A percentile compares a stretch with the other conserved stretches of the same genome.
Conservation (phyloP, 192 early-diverging fungal species). For the Pilobolus umbonatus region DNA sequence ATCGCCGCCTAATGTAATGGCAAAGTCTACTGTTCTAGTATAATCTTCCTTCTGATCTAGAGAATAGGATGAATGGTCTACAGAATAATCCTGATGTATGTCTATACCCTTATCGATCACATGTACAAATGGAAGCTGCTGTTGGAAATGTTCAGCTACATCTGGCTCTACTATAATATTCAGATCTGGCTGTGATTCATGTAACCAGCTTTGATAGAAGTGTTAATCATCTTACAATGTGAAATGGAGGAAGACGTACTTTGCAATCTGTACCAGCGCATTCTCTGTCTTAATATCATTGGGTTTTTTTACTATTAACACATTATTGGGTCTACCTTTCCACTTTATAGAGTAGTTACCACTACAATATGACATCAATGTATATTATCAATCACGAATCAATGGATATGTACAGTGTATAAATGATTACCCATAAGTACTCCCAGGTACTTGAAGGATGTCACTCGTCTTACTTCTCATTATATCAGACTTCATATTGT, state of each 20-base stretch:
- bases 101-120: conserved; percentile 44
- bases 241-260: conserved; percentile 27
- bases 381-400: too few species aligned
- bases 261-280: conserved; percentile 61
- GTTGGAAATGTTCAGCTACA: conserved; percentile 51
- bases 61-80: not conserved
- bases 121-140: conserved; percentile 49
- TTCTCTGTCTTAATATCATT: conserved; percentile 58
- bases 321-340: conserved; percentile 59
- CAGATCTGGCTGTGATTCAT: conserved; percentile 52
- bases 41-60: conserved; percentile 50
- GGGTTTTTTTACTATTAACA: conserved; percentile 81
- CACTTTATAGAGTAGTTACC: conserved; percentile 51
- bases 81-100: not conserved
- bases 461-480: conserved; percentile 23
- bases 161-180: conserved; percentile 69
- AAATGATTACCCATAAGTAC: conserved; percentile 41
- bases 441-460: conserved; percentile 46
- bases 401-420: too few species aligned
- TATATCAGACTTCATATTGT: conserved; percentile 24
- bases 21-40: conserved; percentile 71
- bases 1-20: conserved; percentile 90
- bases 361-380: conserved; percentile 19
- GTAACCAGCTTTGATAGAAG: conserved; percentile 55
- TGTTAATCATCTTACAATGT: not conserved